Percentiles rank a stretch among this genome's conserved stretches.
These are phyloP conservation scores for Cudoniella acicularis DNA, from an alignment of 495 filamentous ascomycete genomes.

Conservation along the genomic window DNA sequence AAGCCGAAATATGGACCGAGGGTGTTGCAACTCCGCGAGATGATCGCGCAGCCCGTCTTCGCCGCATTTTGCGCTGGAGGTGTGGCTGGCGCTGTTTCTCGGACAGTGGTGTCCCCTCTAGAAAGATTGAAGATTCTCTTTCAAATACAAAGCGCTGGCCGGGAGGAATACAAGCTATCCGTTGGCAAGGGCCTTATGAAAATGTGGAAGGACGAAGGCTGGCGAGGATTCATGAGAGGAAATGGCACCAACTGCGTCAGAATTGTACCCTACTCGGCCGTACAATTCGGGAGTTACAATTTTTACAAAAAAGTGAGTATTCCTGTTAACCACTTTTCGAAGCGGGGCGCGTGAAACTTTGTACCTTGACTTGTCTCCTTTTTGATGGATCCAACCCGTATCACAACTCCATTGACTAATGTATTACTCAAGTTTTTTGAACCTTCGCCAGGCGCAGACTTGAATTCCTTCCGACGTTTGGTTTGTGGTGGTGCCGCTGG, in stretches of 20 bases:
- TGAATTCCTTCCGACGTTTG: slow-evolving; percentile 67
- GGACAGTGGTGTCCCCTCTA: slow-evolving; percentile 92
- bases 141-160: slow-evolving; percentile 88
- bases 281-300: slow-evolving; percentile 97
- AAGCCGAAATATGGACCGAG: slow-evolving; percentile 26
- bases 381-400: too few species aligned
- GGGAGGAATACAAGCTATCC: slow-evolving; percentile 86
- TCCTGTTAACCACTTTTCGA: background rate
- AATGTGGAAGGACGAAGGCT: slow-evolving; percentile 96
- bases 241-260: slow-evolving; percentile 98
- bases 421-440: slow-evolving; percentile 65
- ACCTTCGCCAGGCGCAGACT: slow-evolving; percentile 58
- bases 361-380: too few species aligned
- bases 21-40: slow-evolving; percentile 36
- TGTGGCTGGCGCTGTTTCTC: slow-evolving; percentile 91
- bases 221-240: slow-evolving; percentile 92
- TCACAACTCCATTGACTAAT: slow-evolving; percentile 1
- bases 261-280: slow-evolving; percentile 95
- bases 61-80: slow-evolving; percentile 96
- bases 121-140: slow-evolving; percentile 97
- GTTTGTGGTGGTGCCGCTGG: slow-evolving; percentile 85
- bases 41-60: slow-evolving; percentile 70
- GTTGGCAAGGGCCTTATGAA: slow-evolving; percentile 84
- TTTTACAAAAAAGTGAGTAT: slow-evolving; percentile 88
- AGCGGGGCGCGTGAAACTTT: background rate